Evolutionary conservation across 139 green algal species (phyloP).

Genomic region (Closterium sp.): DNA sequence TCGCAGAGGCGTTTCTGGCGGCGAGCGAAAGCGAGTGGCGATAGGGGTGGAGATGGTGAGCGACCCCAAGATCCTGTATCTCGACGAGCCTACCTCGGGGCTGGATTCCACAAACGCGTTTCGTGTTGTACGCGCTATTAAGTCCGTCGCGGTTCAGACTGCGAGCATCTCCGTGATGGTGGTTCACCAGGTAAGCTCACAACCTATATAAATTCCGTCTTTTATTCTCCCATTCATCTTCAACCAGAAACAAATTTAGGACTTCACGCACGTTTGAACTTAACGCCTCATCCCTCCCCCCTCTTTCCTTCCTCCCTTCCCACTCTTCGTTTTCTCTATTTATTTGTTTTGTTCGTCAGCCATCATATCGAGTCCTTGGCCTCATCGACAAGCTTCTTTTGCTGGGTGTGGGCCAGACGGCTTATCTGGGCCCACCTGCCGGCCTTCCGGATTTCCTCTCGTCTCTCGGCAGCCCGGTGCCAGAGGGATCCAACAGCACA

Average conservation of each 20-base stretch:
- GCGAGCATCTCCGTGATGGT: not conserved
- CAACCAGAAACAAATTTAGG: too few species aligned
- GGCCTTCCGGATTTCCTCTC: not conserved
- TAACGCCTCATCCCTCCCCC: too few species aligned
- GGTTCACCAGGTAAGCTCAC: not conserved
- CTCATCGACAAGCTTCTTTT: not conserved
- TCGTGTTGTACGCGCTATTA: conserved; percentile 10
- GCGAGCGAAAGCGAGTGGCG: conserved; percentile 87
- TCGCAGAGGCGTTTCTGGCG: conserved; percentile 75
- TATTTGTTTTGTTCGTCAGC: not conserved
- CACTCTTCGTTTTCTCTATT: too few species aligned
- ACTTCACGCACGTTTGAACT: too few species aligned
- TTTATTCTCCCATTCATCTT: too few species aligned
- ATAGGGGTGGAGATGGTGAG: conserved; percentile 87
- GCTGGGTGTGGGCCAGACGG: not conserved
- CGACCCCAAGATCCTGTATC: conserved; percentile 83
- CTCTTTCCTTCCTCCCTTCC: too few species aligned
- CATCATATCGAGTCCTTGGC: not conserved
- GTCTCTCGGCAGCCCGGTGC: not conserved
- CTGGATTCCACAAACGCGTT: conserved; percentile 64
- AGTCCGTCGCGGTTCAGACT: not conserved
- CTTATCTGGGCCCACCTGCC: not conserved
- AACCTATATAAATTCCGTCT: not conserved
- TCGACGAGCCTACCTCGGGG: conserved; percentile 75
- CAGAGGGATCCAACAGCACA: not conserved